Conservation (phyloP, 257 asterid genomes). For the Ilex asprella region DNA sequence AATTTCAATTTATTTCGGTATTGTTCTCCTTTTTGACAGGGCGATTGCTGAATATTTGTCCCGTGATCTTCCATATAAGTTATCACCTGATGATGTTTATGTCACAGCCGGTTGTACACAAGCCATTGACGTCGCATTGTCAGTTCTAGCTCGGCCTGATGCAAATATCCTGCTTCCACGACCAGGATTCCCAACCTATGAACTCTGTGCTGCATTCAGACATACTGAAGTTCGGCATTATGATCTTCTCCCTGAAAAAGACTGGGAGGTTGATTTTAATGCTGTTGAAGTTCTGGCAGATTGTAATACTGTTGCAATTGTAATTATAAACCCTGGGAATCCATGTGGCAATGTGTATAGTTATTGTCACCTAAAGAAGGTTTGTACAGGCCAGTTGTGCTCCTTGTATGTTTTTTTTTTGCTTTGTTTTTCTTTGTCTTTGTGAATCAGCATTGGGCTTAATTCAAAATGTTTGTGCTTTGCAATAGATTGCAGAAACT, state of each 20-base stretch:
- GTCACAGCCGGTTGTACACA: constrained; percentile 2
- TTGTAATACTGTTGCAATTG: background rate
- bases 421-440: too few relatives aligned
- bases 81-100: constrained; percentile 3
- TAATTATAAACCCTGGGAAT: constrained; percentile 2
- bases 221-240: background rate
- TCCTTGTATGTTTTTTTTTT: too few relatives aligned
- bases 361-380: background rate
- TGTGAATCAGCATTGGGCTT: too few relatives aligned
- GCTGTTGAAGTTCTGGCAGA: background rate
- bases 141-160: background rate
- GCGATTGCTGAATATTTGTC: constrained; percentile 2
- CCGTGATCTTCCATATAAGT: background rate
- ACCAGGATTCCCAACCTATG: constrained; percentile 1
- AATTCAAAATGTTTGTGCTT: too few relatives aligned
- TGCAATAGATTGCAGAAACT: background rate
- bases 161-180: background rate
- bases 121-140: background rate
- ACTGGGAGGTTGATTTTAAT: background rate
- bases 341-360: constrained; percentile 2
- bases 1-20: background rate
- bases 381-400: background rate
- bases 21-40: background rate
- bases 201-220: background rate
- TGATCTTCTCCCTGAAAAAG: background rate